A percentile compares a stretch with the other conserved stretches of the same genome.
Conservation (phyloP, 768 basidiomycete genomes). For the Leucosporidium scottii region DNA sequence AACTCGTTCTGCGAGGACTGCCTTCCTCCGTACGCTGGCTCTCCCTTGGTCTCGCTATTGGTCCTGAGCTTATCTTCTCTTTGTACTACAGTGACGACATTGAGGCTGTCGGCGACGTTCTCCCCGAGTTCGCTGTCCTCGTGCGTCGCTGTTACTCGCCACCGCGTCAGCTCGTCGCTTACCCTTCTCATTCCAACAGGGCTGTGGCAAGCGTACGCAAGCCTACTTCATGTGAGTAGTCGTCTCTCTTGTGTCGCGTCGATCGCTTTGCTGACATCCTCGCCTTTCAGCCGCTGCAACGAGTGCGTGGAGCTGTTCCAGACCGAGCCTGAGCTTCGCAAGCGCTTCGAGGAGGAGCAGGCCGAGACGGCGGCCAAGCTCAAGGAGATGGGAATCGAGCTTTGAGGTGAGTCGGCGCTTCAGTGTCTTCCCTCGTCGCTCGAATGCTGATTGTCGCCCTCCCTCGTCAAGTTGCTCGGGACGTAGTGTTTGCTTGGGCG, state of each 20-base stretch:
- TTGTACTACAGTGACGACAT: slow-evolving; percentile 44
- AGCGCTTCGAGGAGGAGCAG: slow-evolving; percentile 2
- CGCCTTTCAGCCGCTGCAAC: background rate
- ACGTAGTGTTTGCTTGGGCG: no score
- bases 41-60: background rate
- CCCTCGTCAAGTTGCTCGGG: no score
- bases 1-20: slow-evolving; percentile 52
- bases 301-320: slow-evolving; percentile 4
- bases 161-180: no score
- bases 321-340: background rate
- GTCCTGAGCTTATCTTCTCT: background rate
- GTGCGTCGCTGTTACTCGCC: background rate
- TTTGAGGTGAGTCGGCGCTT: background rate
- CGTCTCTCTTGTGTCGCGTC: background rate
- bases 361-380: slow-evolving; percentile 5
- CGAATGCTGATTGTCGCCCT: no score
- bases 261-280: background rate
- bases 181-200: no score
- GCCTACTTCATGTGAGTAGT: slow-evolving; percentile 13
- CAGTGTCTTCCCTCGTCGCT: no score
- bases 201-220: slow-evolving; percentile 1
- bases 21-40: background rate
- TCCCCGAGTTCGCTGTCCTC: slow-evolving; percentile 50
- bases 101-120: slow-evolving; percentile 51
- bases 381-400: slow-evolving; percentile 1